A percentile compares a stretch with the other conserved stretches of the same genome.
Evolutionary conservation across 768 basidiomycete genomes (phyloP).

Genomic region (Rhodotorula graminis): DNA sequence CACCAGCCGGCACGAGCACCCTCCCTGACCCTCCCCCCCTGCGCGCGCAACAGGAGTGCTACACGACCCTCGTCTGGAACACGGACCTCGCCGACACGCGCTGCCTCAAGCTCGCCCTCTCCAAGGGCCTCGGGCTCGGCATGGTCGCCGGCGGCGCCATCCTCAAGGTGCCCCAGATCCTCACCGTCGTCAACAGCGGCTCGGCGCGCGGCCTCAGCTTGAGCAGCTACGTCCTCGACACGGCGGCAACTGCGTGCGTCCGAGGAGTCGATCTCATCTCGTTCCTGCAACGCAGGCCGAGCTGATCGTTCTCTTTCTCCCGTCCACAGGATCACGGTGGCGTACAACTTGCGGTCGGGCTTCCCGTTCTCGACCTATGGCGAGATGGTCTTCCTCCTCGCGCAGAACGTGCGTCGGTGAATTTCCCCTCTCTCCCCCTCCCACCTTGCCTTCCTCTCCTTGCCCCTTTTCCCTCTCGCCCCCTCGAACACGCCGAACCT

Average conservation of each 20-base stretch:
- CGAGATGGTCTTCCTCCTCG: conserved; percentile 80
- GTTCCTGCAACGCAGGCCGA: too few relatives aligned
- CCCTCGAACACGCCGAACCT: too few relatives aligned
- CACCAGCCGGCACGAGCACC: too few relatives aligned
- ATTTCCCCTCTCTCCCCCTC: background rate
- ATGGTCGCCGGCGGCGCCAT: conserved; percentile 80
- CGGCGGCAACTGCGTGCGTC: conserved; percentile 62
- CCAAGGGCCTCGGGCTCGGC: conserved; percentile 85
- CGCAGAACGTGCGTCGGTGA: conserved; percentile 33
- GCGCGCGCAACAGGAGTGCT: conserved; percentile 70
- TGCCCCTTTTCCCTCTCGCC: too few relatives aligned
- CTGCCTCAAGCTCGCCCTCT: conserved; percentile 85
- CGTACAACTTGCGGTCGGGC: conserved; percentile 73
- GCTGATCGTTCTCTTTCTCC: background rate
- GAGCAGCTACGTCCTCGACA: conserved; percentile 82
- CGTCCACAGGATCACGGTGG: conserved; percentile 53
- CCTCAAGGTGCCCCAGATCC: conserved; percentile 92
- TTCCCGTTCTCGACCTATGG: conserved; percentile 98
- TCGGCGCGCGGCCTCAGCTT: conserved; percentile 85
- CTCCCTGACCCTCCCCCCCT: background rate
- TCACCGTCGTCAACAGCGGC: conserved; percentile 65
- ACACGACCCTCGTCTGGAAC: conserved; percentile 79
- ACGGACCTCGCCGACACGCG: conserved; percentile 68
- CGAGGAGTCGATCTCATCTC: too few relatives aligned
- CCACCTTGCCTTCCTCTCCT: background rate